Conservation (phyloP, 2,329 filamentous ascomycete genomes). For the Phaeosphaeria sp. region DNA sequence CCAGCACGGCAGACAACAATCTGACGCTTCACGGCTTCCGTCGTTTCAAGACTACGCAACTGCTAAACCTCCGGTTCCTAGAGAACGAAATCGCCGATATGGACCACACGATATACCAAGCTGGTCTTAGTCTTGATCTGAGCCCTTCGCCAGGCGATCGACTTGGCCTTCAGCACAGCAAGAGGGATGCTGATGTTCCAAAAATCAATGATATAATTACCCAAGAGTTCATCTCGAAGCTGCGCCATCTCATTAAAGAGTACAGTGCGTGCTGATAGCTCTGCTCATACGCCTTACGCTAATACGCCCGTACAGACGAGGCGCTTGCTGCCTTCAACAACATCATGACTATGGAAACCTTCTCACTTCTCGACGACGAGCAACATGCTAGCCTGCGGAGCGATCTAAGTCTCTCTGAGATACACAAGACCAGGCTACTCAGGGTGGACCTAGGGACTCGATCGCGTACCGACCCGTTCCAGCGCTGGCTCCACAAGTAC, state of each 20-base stretch:
- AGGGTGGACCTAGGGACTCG: constrained; percentile 38
- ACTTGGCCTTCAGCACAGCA: constrained; percentile 34
- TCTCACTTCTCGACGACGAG: constrained; percentile 28
- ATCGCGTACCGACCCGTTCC: constrained; percentile 21
- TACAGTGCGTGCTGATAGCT: constrained; percentile 21
- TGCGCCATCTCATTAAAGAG: constrained; percentile 23
- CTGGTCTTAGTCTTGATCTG: constrained; percentile 34
- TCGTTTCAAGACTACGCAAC: constrained; percentile 35
- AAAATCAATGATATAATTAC: constrained; percentile 17
- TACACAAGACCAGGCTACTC: constrained; percentile 45
- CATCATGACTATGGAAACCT: constrained; percentile 34
- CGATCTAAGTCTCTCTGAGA: constrained; percentile 37
- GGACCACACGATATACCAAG: constrained; percentile 44
- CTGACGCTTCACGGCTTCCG: constrained; percentile 31
- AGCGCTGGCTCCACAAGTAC: constrained; percentile 22
- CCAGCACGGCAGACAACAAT: constrained; percentile 27
- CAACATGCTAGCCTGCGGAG: constrained; percentile 22
- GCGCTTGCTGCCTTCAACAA: constrained; percentile 28
- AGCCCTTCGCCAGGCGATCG: constrained; percentile 25
- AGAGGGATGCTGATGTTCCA: constrained; percentile 19
- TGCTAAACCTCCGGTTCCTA: constrained; percentile 44
- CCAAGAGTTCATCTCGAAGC: constrained; percentile 20
- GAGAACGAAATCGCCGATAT: constrained; percentile 41
- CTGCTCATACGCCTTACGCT: too few relatives aligned
- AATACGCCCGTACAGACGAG: constrained; percentile 24